Base-by-base conservation (phyloP, 2,329 filamentous ascomycete genomes). In the Botrytis elliptica region DNA sequence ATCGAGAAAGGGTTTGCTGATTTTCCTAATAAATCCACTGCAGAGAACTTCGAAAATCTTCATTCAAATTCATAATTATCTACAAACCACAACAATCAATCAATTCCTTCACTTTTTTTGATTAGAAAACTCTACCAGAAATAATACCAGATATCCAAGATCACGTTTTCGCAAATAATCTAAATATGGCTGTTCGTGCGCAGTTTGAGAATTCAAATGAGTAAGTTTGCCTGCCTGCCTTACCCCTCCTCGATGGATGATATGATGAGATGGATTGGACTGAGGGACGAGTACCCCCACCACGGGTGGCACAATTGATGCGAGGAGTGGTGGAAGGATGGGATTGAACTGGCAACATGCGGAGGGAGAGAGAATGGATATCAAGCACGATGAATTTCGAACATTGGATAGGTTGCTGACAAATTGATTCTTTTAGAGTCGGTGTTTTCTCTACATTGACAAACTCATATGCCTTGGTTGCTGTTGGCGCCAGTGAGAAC, bases 371-470 rank as follows among this genome's bases (percentile, higher is more conserved):
- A 52, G 12, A 29, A 71, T 18, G 63, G 57, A 20, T 16, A 64
- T 18, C 59, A 29, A 29, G 7, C 36, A 18, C 14, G 33, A 49
- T 25, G 62, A 42, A 33, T 33, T 29, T 46, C 33, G 40, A 63
- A 62, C 46, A 7, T 36, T 63, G 55, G 20, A 69, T 33, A 40
- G 1, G 59, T 38, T 70, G n/a, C 68, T 66, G 38, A 52, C 49
- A 49, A 55, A 12, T 40, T 52, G 46, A 20, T 12, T 40, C 36
- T 7, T 14, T 33, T 70, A 98, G 95, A 86, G 93, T 99, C 82
- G 96, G 96, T 83, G 96, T 98, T 82, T 99, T 99, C 85, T 86
- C 95, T 75, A 97, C 94, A 76, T 92, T 99, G 82, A 99, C 96
- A 79, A 99, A 99, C 85, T 95, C 94, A 75, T 99, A 97, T 85